These are phyloP conservation scores for Candolleomyces aberdarensis DNA, from an alignment of 768 basidiomycete species.

Conservation along the genomic window DNA sequence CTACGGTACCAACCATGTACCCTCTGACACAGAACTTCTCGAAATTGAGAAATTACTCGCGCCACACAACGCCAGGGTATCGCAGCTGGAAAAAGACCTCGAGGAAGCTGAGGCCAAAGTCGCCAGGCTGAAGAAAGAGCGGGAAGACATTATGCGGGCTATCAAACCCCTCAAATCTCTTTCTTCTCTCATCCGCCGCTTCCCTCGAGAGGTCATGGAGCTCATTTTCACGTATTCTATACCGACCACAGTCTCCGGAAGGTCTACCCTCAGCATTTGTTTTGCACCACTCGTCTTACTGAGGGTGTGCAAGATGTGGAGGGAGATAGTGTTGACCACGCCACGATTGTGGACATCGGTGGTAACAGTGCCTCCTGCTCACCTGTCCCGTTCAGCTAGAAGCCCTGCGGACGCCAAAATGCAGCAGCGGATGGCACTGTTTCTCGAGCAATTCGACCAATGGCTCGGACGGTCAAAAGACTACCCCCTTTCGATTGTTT, in stretches of 20 bases:
- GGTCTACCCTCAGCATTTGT: background rate
- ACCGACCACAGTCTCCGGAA: background rate
- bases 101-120: background rate
- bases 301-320: background rate
- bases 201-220: background rate
- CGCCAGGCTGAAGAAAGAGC: background rate
- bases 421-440: too few species aligned
- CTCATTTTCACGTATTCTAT: background rate
- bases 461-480: background rate
- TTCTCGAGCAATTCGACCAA: background rate
- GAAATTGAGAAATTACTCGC: slow-evolving; percentile 41
- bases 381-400: background rate
- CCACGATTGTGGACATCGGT: background rate
- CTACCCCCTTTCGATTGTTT: background rate
- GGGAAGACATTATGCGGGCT: background rate
- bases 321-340: background rate
- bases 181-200: background rate
- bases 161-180: background rate
- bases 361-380: background rate
- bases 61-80: slow-evolving; percentile 26
- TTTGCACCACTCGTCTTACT: background rate
- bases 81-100: background rate
- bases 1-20: background rate
- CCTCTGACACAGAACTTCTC: slow-evolving; percentile 18
- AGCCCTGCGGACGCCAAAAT: too few species aligned